phyloP scores from a whole-genome alignment of 1,284 basidiomycete species.

The Pisolithus thermaeus region DNA sequence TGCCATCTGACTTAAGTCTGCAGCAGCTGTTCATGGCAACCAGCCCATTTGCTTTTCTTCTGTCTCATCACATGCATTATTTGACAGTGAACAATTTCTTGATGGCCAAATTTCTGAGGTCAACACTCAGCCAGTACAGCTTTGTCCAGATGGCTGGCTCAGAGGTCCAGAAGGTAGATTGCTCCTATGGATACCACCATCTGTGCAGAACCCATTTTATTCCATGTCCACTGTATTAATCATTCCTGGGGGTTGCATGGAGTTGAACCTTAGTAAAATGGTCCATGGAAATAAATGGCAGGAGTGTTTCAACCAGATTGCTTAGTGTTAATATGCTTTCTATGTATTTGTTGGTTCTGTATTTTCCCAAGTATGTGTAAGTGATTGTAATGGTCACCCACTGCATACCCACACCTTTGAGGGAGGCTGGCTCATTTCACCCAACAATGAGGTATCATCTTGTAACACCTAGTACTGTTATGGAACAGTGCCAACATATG shows the following conservation, averaged over 20 bases:
- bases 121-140: not conserved
- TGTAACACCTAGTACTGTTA: too few species aligned
- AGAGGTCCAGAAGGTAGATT: not conserved
- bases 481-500: too few species aligned
- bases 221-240: not conserved
- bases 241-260: not conserved
- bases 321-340: too few species aligned
- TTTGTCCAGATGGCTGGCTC: not conserved
- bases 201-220: not conserved
- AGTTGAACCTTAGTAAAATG: not conserved
- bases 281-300: not conserved
- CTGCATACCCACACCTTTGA: not conserved
- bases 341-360: too few species aligned
- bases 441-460: too few species aligned
- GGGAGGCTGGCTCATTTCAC: too few species aligned
- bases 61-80: not conserved
- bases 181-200: not conserved
- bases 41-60: not conserved
- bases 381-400: conserved; percentile 33
- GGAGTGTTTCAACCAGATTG: not conserved
- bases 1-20: not conserved
- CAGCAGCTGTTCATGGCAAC: not conserved
- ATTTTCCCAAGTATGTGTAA: not conserved
- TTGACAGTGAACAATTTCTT: not conserved
- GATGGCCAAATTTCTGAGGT: not conserved